phyloP scores from a whole-genome alignment of 2,329 filamentous ascomycete genomes.

The Beauveria brongniartii region DNA sequence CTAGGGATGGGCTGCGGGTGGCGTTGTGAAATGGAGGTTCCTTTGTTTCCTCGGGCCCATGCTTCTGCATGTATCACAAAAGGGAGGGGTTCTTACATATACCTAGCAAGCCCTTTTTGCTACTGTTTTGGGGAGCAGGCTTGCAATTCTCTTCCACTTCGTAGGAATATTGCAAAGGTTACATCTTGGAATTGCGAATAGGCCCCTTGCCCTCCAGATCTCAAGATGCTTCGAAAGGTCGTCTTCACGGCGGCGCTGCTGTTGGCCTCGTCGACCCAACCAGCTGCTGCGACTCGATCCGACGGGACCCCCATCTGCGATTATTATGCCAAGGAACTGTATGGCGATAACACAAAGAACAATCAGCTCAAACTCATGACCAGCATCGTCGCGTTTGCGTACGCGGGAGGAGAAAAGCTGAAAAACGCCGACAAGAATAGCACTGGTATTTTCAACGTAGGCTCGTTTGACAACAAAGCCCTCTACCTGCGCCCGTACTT shows the following conservation, averaged over 20 bases:
- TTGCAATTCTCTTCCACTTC: not conserved
- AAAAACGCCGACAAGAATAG: slow-evolving; percentile 7
- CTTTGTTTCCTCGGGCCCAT: not conserved
- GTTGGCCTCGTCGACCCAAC: not conserved
- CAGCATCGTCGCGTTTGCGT: slow-evolving; percentile 22
- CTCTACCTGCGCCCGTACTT: slow-evolving; percentile 24
- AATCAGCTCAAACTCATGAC: slow-evolving; percentile 22
- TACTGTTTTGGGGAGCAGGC: not conserved
- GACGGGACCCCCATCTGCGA: slow-evolving; percentile 19
- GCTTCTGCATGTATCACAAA: not conserved
- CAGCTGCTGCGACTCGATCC: not conserved
- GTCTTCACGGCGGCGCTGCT: not conserved
- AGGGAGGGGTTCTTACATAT: not conserved
- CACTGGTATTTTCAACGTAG: slow-evolving; percentile 23
- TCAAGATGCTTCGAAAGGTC: not conserved
- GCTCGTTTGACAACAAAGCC: slow-evolving; percentile 15
- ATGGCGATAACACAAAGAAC: slow-evolving; percentile 17
- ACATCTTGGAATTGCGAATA: not conserved
- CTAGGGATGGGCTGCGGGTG: not conserved
- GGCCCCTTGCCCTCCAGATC: not conserved
- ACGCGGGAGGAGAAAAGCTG: slow-evolving; percentile 17
- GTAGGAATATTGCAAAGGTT: not conserved
- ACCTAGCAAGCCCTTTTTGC: not conserved
- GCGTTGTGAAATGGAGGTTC: not conserved
- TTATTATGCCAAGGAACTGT: slow-evolving; percentile 21